Conservation (phyloP, 2,329 filamentous ascomycete species). For the Ophiostoma sp. region DNA sequence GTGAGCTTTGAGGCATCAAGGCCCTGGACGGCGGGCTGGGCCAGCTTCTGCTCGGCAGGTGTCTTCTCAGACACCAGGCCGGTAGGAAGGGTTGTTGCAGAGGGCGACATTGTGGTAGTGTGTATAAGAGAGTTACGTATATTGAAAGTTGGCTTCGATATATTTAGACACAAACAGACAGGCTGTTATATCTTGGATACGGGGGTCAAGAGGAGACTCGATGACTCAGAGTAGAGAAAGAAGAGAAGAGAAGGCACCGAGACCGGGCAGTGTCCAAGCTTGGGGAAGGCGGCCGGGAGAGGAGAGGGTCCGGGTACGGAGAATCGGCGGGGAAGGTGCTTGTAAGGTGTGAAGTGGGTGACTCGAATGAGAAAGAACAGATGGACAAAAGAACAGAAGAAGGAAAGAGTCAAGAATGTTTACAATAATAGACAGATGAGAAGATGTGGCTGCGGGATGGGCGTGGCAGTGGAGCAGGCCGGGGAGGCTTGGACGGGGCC, state of each 20-base stretch:
- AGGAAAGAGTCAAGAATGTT: background rate
- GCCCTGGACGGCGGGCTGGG: conserved; percentile 40
- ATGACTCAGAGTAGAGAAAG: background rate
- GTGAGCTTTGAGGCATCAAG: conserved; percentile 58
- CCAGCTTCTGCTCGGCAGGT: conserved; percentile 39
- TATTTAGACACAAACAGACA: background rate
- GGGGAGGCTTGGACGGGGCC: background rate
- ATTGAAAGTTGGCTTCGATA: background rate
- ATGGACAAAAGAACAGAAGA: background rate
- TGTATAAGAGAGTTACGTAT: background rate
- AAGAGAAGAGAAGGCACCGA: background rate
- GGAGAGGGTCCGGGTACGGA: background rate
- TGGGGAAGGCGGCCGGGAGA: background rate
- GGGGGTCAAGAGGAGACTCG: background rate
- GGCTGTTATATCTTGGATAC: background rate
- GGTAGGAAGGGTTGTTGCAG: conserved; percentile 23
- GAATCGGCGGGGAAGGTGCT: background rate
- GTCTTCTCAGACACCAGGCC: conserved; percentile 28
- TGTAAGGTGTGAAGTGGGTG: background rate
- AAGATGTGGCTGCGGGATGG: background rate
- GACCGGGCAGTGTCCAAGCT: background rate
- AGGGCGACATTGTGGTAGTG: conserved; percentile 30
- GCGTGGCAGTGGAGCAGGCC: background rate
- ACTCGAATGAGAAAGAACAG: background rate
- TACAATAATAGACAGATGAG: background rate